Evolutionary conservation across 164 flowering plant species (phyloP).

Genomic region (Taxillus chinensis): DNA sequence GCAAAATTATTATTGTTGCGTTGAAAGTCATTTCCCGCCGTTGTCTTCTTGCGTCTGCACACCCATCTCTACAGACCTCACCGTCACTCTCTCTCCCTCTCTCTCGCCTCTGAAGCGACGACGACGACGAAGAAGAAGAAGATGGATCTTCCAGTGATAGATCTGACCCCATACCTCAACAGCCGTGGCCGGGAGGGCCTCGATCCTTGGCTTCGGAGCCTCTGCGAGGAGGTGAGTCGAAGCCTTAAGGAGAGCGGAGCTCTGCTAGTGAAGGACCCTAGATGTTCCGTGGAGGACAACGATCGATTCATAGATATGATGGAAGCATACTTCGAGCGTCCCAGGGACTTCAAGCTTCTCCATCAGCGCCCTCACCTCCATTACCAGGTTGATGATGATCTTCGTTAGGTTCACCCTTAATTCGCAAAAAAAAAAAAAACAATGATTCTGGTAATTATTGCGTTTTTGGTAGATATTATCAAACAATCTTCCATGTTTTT

Average conservation of each 20-base stretch:
- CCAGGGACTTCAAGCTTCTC: slow-evolving; percentile 57
- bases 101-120: too few species aligned
- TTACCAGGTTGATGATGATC: slow-evolving; percentile 54
- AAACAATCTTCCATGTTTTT: too few species aligned
- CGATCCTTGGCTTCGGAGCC: slow-evolving; percentile 17
- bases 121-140: not conserved
- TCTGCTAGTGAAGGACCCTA: slow-evolving; percentile 74
- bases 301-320: slow-evolving; percentile 94
- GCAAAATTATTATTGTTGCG: too few species aligned
- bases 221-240: slow-evolving; percentile 66
- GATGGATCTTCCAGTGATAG: slow-evolving; percentile 60
- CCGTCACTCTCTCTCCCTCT: too few species aligned
- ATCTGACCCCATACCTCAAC: slow-evolving; percentile 47
- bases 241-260: slow-evolving; percentile 83
- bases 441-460: too few species aligned
- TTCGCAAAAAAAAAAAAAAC: too few species aligned
- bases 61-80: too few species aligned
- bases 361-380: slow-evolving; percentile 80
- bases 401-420: too few species aligned
- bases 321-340: slow-evolving; percentile 71
- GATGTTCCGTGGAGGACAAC: slow-evolving; percentile 78
- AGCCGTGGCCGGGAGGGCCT: slow-evolving; percentile 9
- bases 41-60: too few species aligned
- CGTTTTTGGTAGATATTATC: too few species aligned
- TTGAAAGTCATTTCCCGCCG: too few species aligned